phyloP scores from a whole-genome alignment of 352 stramenopile species.

The Globisporangium cederbergense region DNA sequence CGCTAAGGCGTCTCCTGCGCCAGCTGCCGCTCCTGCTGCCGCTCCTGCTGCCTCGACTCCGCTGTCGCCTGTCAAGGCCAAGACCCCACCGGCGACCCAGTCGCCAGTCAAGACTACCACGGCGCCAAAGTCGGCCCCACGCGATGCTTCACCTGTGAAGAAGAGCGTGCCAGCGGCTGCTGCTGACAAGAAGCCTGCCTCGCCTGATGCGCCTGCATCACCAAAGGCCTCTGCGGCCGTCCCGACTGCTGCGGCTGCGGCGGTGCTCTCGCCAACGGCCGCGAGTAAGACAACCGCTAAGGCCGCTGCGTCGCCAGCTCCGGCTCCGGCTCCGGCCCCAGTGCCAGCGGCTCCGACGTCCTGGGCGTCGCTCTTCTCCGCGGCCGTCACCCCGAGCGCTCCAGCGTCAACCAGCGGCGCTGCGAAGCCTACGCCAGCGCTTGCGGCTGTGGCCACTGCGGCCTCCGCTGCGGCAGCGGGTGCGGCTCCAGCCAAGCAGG shows the following conservation, averaged over 20 bases:
- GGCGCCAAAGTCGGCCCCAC: conserved; percentile 17
- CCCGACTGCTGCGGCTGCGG: neutral
- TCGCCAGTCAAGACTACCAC: conserved; percentile 17
- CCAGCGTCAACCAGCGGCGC: conserved; percentile 12
- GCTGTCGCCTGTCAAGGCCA: conserved; percentile 16
- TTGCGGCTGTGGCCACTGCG: conserved; percentile 17
- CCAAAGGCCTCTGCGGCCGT: conserved; percentile 12
- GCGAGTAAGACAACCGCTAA: conserved; percentile 19
- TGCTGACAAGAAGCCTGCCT: conserved; percentile 7
- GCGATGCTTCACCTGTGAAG: conserved; percentile 21
- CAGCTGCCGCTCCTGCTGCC: conserved; percentile 24
- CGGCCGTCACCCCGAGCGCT: conserved; percentile 16
- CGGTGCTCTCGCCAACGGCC: conserved; percentile 13
- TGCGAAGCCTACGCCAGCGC: conserved; percentile 12
- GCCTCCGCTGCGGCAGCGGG: conserved; percentile 19
- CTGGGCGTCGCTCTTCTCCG: conserved; percentile 52
- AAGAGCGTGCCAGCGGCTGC: conserved; percentile 8
- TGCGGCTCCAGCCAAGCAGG: conserved; percentile 20
- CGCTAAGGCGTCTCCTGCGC: conserved; percentile 22
- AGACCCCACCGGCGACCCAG: conserved; percentile 11
- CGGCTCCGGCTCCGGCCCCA: conserved; percentile 13
- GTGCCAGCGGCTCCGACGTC: conserved; percentile 47
- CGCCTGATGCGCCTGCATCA: conserved; percentile 6
- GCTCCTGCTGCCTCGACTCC: conserved; percentile 11
- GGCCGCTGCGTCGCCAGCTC: conserved; percentile 14